phyloP scores from a whole-genome alignment of 345 rosid species.

The Hibiscus syriacus region DNA sequence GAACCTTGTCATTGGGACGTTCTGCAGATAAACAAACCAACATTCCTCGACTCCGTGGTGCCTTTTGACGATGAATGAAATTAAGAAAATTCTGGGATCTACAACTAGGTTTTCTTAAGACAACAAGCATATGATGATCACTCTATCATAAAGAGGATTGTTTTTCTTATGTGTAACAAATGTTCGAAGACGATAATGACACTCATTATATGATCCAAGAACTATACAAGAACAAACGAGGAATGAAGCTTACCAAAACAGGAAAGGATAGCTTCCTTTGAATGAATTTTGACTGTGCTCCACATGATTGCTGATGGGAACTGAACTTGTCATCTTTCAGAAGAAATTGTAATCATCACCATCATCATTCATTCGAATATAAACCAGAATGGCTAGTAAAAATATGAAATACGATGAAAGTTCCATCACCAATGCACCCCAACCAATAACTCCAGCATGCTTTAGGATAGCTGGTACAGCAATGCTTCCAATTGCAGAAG shows the following conservation, averaged over 20 bases:
- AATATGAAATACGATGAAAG: conserved; percentile 67
- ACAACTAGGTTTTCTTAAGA: background rate
- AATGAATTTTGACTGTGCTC: background rate
- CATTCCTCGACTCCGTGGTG: background rate
- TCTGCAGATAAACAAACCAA: conserved; percentile 35
- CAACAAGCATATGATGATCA: background rate
- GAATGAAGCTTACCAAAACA: background rate
- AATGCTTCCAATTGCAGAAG: conserved; percentile 83
- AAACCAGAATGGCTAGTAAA: conserved; percentile 65
- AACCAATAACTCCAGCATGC: conserved; percentile 79
- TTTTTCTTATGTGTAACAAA: conserved; percentile 22
- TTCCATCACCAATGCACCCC: conserved; percentile 93
- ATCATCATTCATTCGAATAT: conserved; percentile 34
- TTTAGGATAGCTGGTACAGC: conserved; percentile 70
- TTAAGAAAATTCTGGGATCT: background rate
- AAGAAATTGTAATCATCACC: conserved; percentile 48
- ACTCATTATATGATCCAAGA: background rate
- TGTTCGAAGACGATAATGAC: background rate
- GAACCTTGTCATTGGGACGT: conserved; percentile 93
- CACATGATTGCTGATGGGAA: background rate
- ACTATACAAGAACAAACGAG: conserved; percentile 4
- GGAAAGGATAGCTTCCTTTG: background rate
- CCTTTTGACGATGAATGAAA: conserved; percentile 1
- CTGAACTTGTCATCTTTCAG: conserved; percentile 16
- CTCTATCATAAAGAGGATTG: background rate